Evolutionary conservation across 2,329 filamentous ascomycete genomes (phyloP).

Genomic region (Escovopsis weberi): DNA sequence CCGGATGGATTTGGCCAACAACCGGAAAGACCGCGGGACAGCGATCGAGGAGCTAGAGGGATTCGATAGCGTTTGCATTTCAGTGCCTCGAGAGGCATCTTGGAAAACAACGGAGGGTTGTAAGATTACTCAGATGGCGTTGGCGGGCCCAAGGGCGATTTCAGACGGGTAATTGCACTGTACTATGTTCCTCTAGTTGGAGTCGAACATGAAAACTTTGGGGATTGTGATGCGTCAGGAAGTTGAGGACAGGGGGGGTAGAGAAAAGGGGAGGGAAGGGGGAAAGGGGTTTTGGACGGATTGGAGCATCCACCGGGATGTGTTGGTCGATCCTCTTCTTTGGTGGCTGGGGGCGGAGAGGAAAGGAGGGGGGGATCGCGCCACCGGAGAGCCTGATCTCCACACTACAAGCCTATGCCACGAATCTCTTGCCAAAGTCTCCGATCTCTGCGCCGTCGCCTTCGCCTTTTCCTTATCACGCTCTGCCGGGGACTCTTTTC

Average conservation of each 20-base stretch:
- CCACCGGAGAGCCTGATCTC: background rate
- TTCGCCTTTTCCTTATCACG: no score
- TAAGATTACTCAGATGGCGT: background rate
- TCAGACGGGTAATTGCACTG: background rate
- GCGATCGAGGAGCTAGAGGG: slow-evolving; percentile 13
- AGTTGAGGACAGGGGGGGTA: background rate
- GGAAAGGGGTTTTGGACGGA: background rate
- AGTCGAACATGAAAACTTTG: background rate
- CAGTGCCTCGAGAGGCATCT: slow-evolving; percentile 14
- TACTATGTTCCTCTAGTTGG: background rate
- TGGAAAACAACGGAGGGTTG: slow-evolving; percentile 6
- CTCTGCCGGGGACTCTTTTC: slow-evolving; percentile 5
- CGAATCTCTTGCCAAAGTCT: background rate
- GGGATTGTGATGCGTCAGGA: background rate
- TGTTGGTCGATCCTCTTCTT: no score
- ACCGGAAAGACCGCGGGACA: background rate
- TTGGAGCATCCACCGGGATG: background rate
- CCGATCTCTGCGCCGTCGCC: no score
- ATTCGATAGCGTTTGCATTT: slow-evolving; percentile 15
- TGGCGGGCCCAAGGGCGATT: background rate
- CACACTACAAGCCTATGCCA: background rate
- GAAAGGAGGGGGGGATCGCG: background rate
- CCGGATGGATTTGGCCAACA: slow-evolving; percentile 1
- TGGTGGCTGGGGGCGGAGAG: background rate
- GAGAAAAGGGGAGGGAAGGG: background rate